Percentiles rank a stretch among this genome's conserved stretches.
phyloP scores from a whole-genome alignment of 1,284 basidiomycete species.

The Pseudozyma sp. region DNA sequence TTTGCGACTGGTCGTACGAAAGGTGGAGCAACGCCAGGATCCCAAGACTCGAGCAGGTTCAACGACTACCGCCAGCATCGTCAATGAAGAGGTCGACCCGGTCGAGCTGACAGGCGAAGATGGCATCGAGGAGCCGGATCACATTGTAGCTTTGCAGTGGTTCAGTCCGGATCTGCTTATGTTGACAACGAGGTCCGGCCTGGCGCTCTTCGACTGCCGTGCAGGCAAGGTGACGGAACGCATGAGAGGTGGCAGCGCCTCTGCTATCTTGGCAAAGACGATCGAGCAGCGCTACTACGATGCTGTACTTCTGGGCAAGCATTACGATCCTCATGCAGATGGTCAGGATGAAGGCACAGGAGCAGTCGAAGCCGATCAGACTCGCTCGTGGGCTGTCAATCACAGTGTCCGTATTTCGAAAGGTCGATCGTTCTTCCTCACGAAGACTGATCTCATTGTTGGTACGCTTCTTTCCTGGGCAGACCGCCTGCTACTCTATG shows the following conservation, averaged over 20 bases:
- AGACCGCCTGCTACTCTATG: constrained; percentile 85
- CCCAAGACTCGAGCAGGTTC: constrained; percentile 4
- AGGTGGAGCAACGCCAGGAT: constrained; percentile 22
- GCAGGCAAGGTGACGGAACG: constrained; percentile 53
- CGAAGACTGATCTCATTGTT: constrained; percentile 76
- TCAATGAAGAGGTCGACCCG: constrained; percentile 39
- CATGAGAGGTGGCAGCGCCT: constrained; percentile 63
- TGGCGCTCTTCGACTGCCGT: constrained; percentile 57
- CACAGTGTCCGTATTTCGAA: constrained; percentile 83
- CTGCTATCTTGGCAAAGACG: constrained; percentile 63
- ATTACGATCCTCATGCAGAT: constrained; percentile 25
- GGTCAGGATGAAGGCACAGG: constrained; percentile 1
- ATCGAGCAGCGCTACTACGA: constrained; percentile 47
- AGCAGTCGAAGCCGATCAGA: background rate
- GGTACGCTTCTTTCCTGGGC: constrained; percentile 95
- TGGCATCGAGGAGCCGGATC: constrained; percentile 58
- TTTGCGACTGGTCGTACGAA: constrained; percentile 46
- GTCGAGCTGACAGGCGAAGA: constrained; percentile 39
- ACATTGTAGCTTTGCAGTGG: constrained; percentile 71
- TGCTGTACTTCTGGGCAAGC: constrained; percentile 31
- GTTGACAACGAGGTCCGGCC: constrained; percentile 35
- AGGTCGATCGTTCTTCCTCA: constrained; percentile 87
- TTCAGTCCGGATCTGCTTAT: constrained; percentile 68
- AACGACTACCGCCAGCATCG: background rate
- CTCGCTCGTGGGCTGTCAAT: constrained; percentile 49